These are phyloP conservation scores for Acephala macrosclerotiorum DNA, from an alignment of 2,329 filamentous ascomycete species.

Conservation along the genomic window DNA sequence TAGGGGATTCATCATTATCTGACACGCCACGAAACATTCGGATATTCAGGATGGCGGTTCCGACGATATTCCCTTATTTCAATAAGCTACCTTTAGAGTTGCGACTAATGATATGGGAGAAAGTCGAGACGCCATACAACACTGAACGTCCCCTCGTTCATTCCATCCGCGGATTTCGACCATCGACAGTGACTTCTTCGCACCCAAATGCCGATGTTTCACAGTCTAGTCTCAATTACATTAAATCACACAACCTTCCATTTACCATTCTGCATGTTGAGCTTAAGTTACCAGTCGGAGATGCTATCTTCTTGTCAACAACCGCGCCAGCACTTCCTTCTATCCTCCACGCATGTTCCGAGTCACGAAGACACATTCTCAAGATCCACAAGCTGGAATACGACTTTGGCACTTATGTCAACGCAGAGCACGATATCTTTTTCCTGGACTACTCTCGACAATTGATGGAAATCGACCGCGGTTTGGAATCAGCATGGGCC, in stretches of 20 bases:
- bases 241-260: too few species aligned
- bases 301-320: background rate
- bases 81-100: background rate
- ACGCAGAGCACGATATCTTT: conserved; percentile 7
- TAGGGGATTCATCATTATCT: background rate
- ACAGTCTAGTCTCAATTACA: background rate
- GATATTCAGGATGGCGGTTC: background rate
- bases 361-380: background rate
- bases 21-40: background rate
- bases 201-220: background rate
- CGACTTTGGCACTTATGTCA: conserved; percentile 2
- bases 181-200: background rate
- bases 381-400: background rate
- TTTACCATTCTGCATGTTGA: background rate
- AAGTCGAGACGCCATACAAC: background rate
- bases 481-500: background rate
- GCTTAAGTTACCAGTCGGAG: background rate
- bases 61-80: background rate
- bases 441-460: conserved; percentile 1
- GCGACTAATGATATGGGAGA: background rate
- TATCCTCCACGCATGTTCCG: background rate
- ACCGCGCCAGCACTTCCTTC: conserved; percentile 9
- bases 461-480: background rate
- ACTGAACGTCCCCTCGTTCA: background rate
- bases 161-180: background rate